phyloP scores from a whole-genome alignment of 2,329 filamentous ascomycete species.

The Fonsecaea pedrosoi region DNA sequence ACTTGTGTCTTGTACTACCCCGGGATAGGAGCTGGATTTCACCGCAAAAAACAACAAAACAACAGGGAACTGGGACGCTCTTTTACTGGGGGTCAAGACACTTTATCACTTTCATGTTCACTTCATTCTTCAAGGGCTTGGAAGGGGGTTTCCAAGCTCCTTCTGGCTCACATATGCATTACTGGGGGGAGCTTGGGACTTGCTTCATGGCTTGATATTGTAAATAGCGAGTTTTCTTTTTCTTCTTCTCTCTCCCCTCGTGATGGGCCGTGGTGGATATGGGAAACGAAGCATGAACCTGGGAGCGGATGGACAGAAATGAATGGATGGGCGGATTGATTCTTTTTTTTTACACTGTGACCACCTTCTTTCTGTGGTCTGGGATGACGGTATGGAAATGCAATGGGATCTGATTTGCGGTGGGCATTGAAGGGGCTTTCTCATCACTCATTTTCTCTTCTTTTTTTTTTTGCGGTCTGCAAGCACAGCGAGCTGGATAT shows the following conservation, averaged over 20 bases:
- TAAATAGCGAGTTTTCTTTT: conserved; percentile 23
- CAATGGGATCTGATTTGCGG: background rate
- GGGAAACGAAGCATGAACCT: conserved; percentile 13
- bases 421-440: conserved; percentile 3
- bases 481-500: conserved; percentile 11
- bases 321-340: conserved; percentile 19
- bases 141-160: conserved; percentile 8
- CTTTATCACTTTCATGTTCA: conserved; percentile 11
- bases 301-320: conserved; percentile 10
- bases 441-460: background rate
- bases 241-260: background rate
- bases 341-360: conserved; percentile 11
- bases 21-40: background rate
- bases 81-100: background rate
- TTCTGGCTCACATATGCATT: conserved; percentile 26
- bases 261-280: conserved; percentile 16
- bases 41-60: background rate
- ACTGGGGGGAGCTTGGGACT: conserved; percentile 23
- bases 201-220: conserved; percentile 12
- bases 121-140: conserved; percentile 7
- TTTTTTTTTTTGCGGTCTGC: background rate
- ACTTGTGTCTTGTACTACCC: conserved; percentile 5
- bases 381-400: conserved; percentile 8
- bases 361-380: background rate
- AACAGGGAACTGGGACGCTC: background rate